Evolutionary conservation across 2,329 filamentous ascomycete genomes (phyloP).

Genomic region (Emmonsia crescens): DNA sequence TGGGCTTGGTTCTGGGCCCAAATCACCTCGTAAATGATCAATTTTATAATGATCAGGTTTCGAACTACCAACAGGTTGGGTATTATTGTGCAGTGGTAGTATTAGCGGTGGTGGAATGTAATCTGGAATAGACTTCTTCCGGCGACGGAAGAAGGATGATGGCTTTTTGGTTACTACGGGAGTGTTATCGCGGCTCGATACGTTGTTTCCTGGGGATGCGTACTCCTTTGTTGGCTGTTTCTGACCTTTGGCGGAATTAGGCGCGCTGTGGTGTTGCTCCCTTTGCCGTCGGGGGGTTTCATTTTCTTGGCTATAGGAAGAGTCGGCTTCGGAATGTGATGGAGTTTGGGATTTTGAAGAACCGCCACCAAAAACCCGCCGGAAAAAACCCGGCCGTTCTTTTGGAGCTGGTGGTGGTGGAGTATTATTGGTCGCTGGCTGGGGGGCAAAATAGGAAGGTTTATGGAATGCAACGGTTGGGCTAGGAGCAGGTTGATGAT

Average conservation of each 20-base stretch:
- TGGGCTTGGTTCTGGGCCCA: constrained; percentile 43
- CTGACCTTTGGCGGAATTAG: constrained; percentile 18
- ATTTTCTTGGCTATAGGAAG: constrained; percentile 4
- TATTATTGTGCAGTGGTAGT: constrained; percentile 34
- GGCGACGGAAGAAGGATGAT: constrained; percentile 84
- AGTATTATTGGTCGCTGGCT: constrained; percentile 27
- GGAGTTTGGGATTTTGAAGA: constrained; percentile 49
- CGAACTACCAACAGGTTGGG: constrained; percentile 17
- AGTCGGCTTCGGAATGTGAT: constrained; percentile 8
- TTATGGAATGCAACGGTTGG: constrained; percentile 45
- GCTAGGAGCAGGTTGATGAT: constrained; percentile 42
- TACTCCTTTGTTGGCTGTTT: constrained; percentile 18
- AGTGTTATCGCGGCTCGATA: constrained; percentile 23
- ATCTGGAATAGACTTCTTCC: constrained; percentile 76
- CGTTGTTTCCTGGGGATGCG: constrained; percentile 13
- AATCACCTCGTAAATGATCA: constrained; percentile 12
- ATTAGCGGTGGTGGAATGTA: constrained; percentile 48
- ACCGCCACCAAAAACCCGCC: constrained; percentile 63
- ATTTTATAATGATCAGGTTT: constrained; percentile 9
- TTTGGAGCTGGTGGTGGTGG: constrained; percentile 37
- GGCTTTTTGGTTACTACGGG: constrained; percentile 69
- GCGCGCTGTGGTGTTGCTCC: constrained; percentile 7
- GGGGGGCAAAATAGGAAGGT: constrained; percentile 24
- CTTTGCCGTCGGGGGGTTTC: constrained; percentile 4
- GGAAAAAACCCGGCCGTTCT: constrained; percentile 79